These are phyloP conservation scores for Chaetomium tenue DNA, from an alignment of 495 filamentous ascomycete genomes.

Conservation along the genomic window DNA sequence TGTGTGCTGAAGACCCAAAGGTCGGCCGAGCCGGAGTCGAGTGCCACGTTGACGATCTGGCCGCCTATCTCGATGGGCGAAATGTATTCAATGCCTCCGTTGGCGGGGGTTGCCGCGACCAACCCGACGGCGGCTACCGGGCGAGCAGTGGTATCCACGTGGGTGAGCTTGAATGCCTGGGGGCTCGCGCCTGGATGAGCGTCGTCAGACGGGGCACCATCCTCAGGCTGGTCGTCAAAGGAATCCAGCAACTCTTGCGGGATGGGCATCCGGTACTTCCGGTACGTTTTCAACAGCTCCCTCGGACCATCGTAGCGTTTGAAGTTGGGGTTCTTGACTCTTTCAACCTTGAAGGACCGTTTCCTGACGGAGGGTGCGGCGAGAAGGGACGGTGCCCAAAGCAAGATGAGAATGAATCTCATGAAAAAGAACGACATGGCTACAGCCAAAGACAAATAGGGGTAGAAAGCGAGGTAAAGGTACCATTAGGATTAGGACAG, in stretches of 20 bases:
- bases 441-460: background rate
- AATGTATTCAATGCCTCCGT: slow-evolving; percentile 66
- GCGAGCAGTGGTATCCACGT: slow-evolving; percentile 18
- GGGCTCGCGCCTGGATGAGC: background rate
- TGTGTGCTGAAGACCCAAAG: slow-evolving; percentile 78
- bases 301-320: slow-evolving; percentile 53
- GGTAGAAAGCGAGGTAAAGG: too few species aligned
- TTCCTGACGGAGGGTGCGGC: slow-evolving; percentile 43
- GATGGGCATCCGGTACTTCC: slow-evolving; percentile 59
- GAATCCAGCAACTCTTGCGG: slow-evolving; percentile 42
- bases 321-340: slow-evolving; percentile 54
- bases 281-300: slow-evolving; percentile 60
- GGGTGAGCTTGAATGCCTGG: slow-evolving; percentile 14
- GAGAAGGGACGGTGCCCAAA: slow-evolving; percentile 42
- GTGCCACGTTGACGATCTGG: slow-evolving; percentile 70
- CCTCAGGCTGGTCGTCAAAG: slow-evolving; percentile 31
- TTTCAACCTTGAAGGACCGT: slow-evolving; percentile 60
- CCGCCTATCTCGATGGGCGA: slow-evolving; percentile 70
- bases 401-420: slow-evolving; percentile 37
- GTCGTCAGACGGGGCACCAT: slow-evolving; percentile 20
- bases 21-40: slow-evolving; percentile 83
- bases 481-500: too few species aligned
- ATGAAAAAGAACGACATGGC: slow-evolving; percentile 40
- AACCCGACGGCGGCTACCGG: slow-evolving; percentile 41
- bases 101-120: slow-evolving; percentile 60